These are phyloP conservation scores for Rhizopus delemar DNA, from an alignment of 371 early-diverging fungal genomes.

Conservation along the genomic window DNA sequence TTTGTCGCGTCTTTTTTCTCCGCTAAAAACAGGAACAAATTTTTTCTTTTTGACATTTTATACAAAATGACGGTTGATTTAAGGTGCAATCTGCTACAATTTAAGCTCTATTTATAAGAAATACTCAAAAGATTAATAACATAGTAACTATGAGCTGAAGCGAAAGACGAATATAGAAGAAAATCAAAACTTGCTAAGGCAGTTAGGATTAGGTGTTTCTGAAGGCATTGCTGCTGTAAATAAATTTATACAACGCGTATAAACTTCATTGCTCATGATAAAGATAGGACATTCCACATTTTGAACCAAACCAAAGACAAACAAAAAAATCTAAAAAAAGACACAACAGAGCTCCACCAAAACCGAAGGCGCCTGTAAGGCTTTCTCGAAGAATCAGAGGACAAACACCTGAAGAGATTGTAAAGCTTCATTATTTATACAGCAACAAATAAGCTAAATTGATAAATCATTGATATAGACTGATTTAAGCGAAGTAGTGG, in stretches of 20 bases:
- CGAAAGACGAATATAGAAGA: constrained; percentile 43
- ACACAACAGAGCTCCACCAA: constrained; percentile 7
- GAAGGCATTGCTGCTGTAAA: constrained; percentile 17
- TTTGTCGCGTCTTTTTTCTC: no score
- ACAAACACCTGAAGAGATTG: constrained; percentile 42
- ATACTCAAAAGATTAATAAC: background rate
- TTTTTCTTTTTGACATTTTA: background rate
- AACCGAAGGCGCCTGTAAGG: constrained; percentile 16
- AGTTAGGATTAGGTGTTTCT: constrained; percentile 29
- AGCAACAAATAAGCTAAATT: no score
- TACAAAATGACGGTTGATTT: background rate
- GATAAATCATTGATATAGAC: constrained; percentile 17
- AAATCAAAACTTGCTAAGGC: constrained; percentile 40
- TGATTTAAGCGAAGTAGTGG: constrained; percentile 36
- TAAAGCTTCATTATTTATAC: constrained; percentile 10
- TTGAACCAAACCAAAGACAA: background rate
- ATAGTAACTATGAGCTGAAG: constrained; percentile 43
- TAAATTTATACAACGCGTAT: background rate
- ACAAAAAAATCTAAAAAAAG: constrained; percentile 2
- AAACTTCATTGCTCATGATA: background rate
- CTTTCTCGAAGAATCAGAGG: constrained; percentile 42
- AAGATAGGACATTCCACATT: background rate
- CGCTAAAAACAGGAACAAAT: background rate
- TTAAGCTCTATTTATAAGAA: background rate
- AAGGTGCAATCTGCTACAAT: background rate